phyloP scores from a whole-genome alignment of 805 yeast species.

The Suhomyces faveliae region DNA sequence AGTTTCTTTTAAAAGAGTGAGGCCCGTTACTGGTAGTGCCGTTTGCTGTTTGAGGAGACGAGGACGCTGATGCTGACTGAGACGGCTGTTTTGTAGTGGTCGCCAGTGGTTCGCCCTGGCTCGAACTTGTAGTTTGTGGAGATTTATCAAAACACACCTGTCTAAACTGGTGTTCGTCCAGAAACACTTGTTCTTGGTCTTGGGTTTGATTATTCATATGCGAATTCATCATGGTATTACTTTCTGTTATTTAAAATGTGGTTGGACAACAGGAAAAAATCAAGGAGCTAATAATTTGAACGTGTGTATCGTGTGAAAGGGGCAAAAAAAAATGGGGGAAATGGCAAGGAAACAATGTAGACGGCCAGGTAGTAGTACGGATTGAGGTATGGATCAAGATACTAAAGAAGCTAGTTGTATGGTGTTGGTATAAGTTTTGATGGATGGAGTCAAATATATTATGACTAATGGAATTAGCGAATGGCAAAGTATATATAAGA shows the following conservation, averaged over 20 bases:
- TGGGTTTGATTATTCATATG: conserved; percentile 31
- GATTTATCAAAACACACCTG: conserved; percentile 32
- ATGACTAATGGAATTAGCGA: not conserved
- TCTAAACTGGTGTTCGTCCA: conserved; percentile 25
- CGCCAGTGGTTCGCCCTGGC: conserved; percentile 12
- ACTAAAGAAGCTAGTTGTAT: too few species aligned
- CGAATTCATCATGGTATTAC: conserved; percentile 22
- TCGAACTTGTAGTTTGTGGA: conserved; percentile 16
- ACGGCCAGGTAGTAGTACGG: too few species aligned
- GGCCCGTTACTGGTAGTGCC: conserved; percentile 6
- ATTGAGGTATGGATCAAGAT: not conserved
- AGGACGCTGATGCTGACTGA: conserved; percentile 7
- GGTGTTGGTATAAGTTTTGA: too few species aligned
- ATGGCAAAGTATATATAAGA: conserved; percentile 6
- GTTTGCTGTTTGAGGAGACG: conserved; percentile 6
- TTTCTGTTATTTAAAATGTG: not conserved
- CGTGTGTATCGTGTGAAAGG: conserved; percentile 2
- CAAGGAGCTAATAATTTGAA: conserved; percentile 6
- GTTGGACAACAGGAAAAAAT: conserved; percentile 6
- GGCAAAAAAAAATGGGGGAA: not conserved
- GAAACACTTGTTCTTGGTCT: conserved; percentile 32
- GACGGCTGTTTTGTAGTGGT: conserved; percentile 7
- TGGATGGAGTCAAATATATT: not conserved
- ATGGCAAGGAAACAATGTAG: not conserved
- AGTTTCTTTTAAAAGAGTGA: conserved; percentile 16